Evolutionary conservation across 2,329 filamentous ascomycete genomes (phyloP).

Genomic region (Fulvia fulva): DNA sequence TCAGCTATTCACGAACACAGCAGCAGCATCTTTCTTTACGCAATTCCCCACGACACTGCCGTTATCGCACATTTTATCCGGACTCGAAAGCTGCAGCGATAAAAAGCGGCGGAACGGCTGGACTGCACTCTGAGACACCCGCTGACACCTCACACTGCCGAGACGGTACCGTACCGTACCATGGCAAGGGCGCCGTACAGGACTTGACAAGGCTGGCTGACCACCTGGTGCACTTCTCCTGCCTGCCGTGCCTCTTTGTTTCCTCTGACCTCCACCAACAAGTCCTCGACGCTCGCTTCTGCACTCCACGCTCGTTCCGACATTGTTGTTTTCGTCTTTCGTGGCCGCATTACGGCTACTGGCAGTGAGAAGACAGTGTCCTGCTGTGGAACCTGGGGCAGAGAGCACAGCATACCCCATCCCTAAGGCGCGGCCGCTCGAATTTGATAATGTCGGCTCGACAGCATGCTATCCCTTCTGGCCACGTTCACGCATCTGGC

Average conservation of each 20-base stretch:
- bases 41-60: no score
- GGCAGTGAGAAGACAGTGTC: background rate
- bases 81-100: no score
- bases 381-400: background rate
- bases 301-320: background rate
- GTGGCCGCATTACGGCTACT: background rate
- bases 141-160: background rate
- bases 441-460: constrained; percentile 17
- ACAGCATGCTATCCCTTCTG: constrained; percentile 22
- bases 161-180: background rate
- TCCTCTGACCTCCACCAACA: background rate
- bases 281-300: background rate
- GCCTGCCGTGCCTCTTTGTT: background rate
- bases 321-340: background rate
- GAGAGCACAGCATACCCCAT: no score
- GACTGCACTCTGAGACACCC: background rate
- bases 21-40: no score
- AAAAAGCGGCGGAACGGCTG: background rate
- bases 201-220: background rate
- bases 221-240: background rate
- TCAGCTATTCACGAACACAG: no score
- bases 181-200: background rate
- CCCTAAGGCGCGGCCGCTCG: no score
- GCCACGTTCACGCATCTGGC: constrained; percentile 12
- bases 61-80: no score